Conservation (phyloP, 2,329 filamentous ascomycete species). For the Neobulgaria alba region DNA sequence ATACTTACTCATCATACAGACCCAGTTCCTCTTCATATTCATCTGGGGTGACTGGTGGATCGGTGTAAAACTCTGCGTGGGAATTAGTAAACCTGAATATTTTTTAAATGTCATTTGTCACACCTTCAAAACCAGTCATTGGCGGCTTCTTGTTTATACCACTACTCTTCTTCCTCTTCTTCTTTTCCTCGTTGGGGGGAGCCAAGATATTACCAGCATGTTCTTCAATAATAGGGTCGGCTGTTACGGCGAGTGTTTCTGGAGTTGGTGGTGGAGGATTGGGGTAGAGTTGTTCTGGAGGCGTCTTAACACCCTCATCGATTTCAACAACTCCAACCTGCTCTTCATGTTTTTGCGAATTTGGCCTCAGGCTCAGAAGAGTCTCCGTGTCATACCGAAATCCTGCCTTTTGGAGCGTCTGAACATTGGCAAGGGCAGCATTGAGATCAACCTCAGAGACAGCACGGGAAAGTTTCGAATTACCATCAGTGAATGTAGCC, state of each 20-base stretch:
- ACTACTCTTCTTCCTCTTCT: conserved; percentile 35
- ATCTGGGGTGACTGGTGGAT: conserved; percentile 64
- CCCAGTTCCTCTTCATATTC: conserved; percentile 58
- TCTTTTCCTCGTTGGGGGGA: conserved; percentile 31
- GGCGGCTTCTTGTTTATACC: conserved; percentile 25
- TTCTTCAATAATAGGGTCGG: background rate
- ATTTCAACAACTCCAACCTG: conserved; percentile 7
- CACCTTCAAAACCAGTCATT: conserved; percentile 64
- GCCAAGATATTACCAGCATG: too few relatives aligned
- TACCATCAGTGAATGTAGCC: too few relatives aligned
- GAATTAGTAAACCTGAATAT: background rate
- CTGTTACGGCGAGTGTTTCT: conserved; percentile 2
- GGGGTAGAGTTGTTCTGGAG: conserved; percentile 6
- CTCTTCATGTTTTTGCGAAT: conserved; percentile 9
- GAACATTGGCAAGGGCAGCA: conserved; percentile 7
- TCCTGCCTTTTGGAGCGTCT: conserved; percentile 1
- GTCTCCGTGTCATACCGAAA: conserved; percentile 15
- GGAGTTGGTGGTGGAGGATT: conserved; percentile 16
- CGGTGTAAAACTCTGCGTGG: conserved; percentile 59
- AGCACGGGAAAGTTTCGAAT: conserved; percentile 18
- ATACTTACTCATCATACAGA: conserved; percentile 59
- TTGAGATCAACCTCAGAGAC: conserved; percentile 22
- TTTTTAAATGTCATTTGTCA: conserved; percentile 8
- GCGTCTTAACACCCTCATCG: conserved; percentile 11
- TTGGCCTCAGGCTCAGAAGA: conserved; percentile 12